These are phyloP conservation scores for Tylopilus balloui DNA, from an alignment of 768 basidiomycete genomes.

Conservation along the genomic window DNA sequence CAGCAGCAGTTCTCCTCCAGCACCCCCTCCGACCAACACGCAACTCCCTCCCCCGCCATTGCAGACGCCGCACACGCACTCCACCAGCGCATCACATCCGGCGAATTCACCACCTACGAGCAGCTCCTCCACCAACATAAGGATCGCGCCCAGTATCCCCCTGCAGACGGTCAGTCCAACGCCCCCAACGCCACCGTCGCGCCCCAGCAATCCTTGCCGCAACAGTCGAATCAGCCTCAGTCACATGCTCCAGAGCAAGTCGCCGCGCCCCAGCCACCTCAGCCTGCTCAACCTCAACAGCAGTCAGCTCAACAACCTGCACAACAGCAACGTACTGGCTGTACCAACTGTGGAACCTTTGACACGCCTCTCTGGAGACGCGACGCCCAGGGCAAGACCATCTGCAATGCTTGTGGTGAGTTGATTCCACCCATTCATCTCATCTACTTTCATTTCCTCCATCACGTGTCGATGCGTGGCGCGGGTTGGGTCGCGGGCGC, in stretches of 20 bases:
- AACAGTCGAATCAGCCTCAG: slow-evolving; percentile 14
- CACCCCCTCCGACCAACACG: slow-evolving; percentile 31
- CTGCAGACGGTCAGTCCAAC: slow-evolving; percentile 13
- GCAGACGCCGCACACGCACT: slow-evolving; percentile 23
- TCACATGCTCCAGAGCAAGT: slow-evolving; percentile 23
- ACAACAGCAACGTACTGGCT: slow-evolving; percentile 43
- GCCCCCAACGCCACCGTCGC: slow-evolving; percentile 7
- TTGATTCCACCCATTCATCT: slow-evolving; percentile 31
- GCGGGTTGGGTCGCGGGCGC: slow-evolving; percentile 32
- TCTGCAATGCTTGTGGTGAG: slow-evolving; percentile 92
- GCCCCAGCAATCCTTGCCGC: slow-evolving; percentile 14
- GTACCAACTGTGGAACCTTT: slow-evolving; percentile 72
- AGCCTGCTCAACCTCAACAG: slow-evolving; percentile 20
- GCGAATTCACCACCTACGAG: slow-evolving; percentile 30
- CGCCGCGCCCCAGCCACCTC: slow-evolving; percentile 25
- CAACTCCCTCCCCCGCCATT: slow-evolving; percentile 19
- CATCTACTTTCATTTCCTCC: slow-evolving; percentile 33
- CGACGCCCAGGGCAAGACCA: slow-evolving; percentile 73
- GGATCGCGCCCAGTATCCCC: slow-evolving; percentile 24
- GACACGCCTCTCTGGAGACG: slow-evolving; percentile 83
- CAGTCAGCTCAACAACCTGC: slow-evolving; percentile 23
- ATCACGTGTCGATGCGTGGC: slow-evolving; percentile 39
- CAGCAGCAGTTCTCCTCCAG: slow-evolving; percentile 42
- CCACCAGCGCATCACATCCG: slow-evolving; percentile 28
- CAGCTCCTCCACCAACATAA: slow-evolving; percentile 30